phyloP scores from a whole-genome alignment of 768 basidiomycete genomes.

The Rubroboletus pulcherrimus region DNA sequence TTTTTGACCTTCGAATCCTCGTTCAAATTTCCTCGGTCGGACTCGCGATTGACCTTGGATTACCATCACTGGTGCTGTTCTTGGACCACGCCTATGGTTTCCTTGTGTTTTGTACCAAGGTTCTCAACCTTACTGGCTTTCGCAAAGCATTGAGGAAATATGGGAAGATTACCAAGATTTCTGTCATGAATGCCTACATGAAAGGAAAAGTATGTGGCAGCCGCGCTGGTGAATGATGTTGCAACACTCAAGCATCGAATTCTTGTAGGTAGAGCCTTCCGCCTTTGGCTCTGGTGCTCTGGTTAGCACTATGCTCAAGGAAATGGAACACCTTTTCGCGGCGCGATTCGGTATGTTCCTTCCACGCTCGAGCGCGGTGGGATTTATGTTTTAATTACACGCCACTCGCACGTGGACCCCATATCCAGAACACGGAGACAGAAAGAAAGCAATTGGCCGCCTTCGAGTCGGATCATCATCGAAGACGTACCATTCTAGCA shows the following conservation, averaged over 20 bases:
- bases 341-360: conserved; percentile 63
- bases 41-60: background rate
- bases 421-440: conserved; percentile 58
- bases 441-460: conserved; percentile 67
- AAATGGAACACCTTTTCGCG: conserved; percentile 78
- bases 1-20: background rate
- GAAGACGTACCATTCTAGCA: conserved; percentile 65
- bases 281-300: conserved; percentile 61
- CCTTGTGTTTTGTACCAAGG: conserved; percentile 36
- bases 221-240: background rate
- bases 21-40: background rate
- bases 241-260: background rate
- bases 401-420: background rate
- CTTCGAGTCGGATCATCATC: conserved; percentile 51
- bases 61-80: background rate
- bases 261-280: conserved; percentile 58
- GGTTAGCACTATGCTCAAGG: conserved; percentile 63
- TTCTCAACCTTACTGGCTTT: conserved; percentile 88
- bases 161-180: conserved; percentile 72
- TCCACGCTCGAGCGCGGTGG: background rate
- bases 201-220: conserved; percentile 55
- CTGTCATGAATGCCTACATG: conserved; percentile 75
- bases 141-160: conserved; percentile 85
- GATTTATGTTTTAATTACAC: background rate
- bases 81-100: background rate